phyloP scores from a whole-genome alignment of 1,284 basidiomycete species.

The Ustilago cynodontis region DNA sequence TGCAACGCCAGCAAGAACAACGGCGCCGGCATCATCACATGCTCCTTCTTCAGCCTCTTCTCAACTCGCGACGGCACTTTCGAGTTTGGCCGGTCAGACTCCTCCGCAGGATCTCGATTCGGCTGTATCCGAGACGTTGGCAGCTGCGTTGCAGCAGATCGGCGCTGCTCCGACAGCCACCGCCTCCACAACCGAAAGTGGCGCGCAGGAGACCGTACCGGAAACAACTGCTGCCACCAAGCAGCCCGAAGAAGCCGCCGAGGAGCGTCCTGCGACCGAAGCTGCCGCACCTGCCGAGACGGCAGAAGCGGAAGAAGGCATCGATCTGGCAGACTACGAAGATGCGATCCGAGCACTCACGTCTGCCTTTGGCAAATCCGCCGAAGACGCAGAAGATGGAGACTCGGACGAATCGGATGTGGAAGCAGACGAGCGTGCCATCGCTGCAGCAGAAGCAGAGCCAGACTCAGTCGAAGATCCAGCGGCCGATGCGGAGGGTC shows the following conservation, averaged over 20 bases:
- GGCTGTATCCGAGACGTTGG: constrained; percentile 60
- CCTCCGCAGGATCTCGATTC: constrained; percentile 57
- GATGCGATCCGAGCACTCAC: constrained; percentile 62
- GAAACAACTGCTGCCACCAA: constrained; percentile 13
- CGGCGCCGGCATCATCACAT: constrained; percentile 9
- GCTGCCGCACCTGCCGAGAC: constrained; percentile 11
- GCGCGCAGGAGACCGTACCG: not conserved
- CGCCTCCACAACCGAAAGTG: constrained; percentile 2
- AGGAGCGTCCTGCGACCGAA: not conserved
- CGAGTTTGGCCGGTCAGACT: constrained; percentile 27
- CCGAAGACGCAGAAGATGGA: constrained; percentile 33
- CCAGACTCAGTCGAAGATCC: constrained; percentile 29
- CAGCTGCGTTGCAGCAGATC: constrained; percentile 60
- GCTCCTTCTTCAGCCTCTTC: constrained; percentile 18
- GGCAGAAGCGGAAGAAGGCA: constrained; percentile 40
- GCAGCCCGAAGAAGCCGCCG: constrained; percentile 6
- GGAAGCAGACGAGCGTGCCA: constrained; percentile 62
- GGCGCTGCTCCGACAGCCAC: constrained; percentile 23
- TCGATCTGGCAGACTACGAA: constrained; percentile 59
- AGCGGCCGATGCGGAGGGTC: not conserved
- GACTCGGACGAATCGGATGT: constrained; percentile 47
- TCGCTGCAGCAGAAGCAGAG: constrained; percentile 60
- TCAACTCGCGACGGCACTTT: constrained; percentile 50
- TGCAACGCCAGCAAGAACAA: constrained; percentile 17
- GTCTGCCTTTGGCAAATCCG: constrained; percentile 46